Base-by-base conservation (phyloP, 768 basidiomycete genomes). In the Suillus placidus region DNA sequence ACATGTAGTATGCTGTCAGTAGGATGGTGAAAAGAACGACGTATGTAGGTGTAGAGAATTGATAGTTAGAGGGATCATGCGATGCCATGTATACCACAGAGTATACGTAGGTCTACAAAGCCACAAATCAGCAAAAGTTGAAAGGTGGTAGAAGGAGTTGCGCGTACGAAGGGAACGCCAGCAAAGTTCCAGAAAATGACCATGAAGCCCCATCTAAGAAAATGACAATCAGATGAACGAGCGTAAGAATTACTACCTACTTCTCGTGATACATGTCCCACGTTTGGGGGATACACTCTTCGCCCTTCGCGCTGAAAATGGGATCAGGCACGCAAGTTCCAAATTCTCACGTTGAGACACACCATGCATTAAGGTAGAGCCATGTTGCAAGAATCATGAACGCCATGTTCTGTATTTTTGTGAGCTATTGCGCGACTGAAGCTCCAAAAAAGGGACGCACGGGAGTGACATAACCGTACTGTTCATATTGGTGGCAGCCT, bases 251-350 rank as follows among this genome's bases (percentile, higher is more conserved):
- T 37, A 51, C 12, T 67, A 64, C 83, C 67, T 80, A 91, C 85
- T 99, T 99, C 75, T 99, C 97, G 71, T 97, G 94, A 82, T 90
- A 97, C 94, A 99, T 99, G 72, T 98, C 97, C 97, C 97, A 99
- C 2, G 95, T 96, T 77, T 97, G 94, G 7, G 94, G 94, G 67
- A 96, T 95, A 72, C 93, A 95, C 73, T 97, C 95, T 72, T 97
- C 95, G 49, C 92, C 95, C 77, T 97, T 97, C 66, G 86, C 92
- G 73, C 92, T 93, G 64, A 40, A 47, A 40, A 64, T 16, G 5
- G 16, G 37, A 66, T 63, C 63, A 64, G 66, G 42, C 9, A 69
- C 3, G 18, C 32, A n/a, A 67, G 7, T 6, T 16, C 1, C 14
- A 10, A 2, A 23, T 55, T 47, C 6, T 34, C 62, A 42, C 38